phyloP scores from a whole-genome alignment of 1,139 yeast genomes.

The Suhomyces kunorum region DNA sequence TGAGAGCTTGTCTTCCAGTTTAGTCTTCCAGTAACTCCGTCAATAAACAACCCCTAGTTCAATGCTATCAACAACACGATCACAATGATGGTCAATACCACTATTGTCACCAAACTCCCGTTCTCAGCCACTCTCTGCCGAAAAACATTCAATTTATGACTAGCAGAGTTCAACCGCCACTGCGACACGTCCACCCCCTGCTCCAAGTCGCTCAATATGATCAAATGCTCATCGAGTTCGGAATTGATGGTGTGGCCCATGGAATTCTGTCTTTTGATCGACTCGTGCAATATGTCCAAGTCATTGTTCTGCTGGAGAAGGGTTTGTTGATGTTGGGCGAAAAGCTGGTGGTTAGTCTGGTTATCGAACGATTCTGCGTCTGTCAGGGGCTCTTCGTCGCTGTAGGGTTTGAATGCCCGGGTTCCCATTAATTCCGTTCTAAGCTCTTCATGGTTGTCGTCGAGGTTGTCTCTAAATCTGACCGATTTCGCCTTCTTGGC shows the following conservation, averaged over 20 bases:
- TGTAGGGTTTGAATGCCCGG: constrained; percentile 19
- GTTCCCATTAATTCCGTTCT: constrained; percentile 22
- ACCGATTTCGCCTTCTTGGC: constrained; percentile 43
- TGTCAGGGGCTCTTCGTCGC: constrained; percentile 16
- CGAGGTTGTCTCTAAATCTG: constrained; percentile 50
- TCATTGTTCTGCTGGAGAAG: constrained; percentile 63
- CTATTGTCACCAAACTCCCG: constrained; percentile 71
- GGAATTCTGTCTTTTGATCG: constrained; percentile 64
- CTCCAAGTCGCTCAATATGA: constrained; percentile 70
- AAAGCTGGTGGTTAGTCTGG: constrained; percentile 52
- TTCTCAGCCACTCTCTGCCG: constrained; percentile 61
- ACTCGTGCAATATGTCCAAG: constrained; percentile 56
- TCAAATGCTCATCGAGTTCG: constrained; percentile 70
- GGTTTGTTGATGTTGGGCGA: constrained; percentile 69
- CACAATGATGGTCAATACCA: constrained; percentile 60
- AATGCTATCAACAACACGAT: constrained; percentile 59
- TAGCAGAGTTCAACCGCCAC: constrained; percentile 54
- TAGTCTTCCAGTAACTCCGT: no score
- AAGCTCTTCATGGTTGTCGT: constrained; percentile 23
- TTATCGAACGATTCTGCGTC: constrained; percentile 27
- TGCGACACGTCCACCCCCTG: constrained; percentile 60
- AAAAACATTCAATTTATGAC: constrained; percentile 53
- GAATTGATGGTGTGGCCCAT: constrained; percentile 65
- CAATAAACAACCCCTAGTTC: constrained; percentile 32
- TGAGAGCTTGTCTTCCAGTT: no score